These are phyloP conservation scores for Acacia crassicarpa DNA, from an alignment of 306 rosid species.

Conservation along the genomic window DNA sequence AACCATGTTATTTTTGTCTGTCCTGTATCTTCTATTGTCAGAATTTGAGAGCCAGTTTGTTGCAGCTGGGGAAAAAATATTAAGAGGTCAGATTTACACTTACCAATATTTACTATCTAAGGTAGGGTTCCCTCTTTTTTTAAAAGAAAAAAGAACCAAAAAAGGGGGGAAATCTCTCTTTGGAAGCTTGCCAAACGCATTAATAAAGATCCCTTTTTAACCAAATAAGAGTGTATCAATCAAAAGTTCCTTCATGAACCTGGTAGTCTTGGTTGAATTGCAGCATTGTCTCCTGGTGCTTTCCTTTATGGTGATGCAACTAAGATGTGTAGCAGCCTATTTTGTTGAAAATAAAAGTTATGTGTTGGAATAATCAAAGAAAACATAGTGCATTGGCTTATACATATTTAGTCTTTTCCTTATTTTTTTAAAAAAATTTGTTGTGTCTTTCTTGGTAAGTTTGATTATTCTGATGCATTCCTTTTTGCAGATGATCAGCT, in stretches of 20 bases:
- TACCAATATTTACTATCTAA: not conserved
- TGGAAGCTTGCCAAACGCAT: not conserved
- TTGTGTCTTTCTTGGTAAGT: not conserved
- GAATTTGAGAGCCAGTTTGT: not conserved
- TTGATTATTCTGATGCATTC: constrained; percentile 12
- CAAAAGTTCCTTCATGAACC: not conserved
- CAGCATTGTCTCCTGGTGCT: not conserved
- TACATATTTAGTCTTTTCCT: not conserved
- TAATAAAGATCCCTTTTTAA: not conserved
- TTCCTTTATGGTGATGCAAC: not conserved
- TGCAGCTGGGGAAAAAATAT: not conserved
- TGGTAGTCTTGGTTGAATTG: constrained; percentile 3
- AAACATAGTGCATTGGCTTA: not conserved
- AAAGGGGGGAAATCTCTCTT: not conserved
- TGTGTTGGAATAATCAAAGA: not conserved
- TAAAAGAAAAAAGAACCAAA: not conserved
- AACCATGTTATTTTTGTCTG: not conserved
- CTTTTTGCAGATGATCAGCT: constrained; percentile 38
- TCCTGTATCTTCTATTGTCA: not conserved
- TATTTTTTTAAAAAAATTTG: not conserved
- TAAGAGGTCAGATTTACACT: not conserved
- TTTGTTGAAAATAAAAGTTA: not conserved
- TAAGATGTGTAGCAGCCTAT: not conserved
- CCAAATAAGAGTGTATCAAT: not conserved
- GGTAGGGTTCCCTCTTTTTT: not conserved